Conservation (phyloP, 2,329 filamentous ascomycete genomes). For the Ophiosphaerella herpotricha region DNA sequence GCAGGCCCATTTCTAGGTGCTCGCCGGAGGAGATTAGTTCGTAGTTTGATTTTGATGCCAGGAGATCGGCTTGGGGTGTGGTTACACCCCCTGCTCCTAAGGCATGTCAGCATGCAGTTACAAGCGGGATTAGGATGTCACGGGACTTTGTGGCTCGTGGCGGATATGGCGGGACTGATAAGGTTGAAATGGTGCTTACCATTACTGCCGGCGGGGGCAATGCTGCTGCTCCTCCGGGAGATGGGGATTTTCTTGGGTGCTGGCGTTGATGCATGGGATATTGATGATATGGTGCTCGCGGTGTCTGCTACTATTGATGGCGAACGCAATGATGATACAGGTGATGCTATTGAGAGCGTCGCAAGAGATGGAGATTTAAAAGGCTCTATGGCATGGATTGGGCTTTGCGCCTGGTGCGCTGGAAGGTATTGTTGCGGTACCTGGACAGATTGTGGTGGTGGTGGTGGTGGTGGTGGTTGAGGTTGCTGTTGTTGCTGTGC, state of each 20-base stretch:
- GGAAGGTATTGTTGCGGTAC: conserved; percentile 5
- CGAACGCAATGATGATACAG: conserved; percentile 21
- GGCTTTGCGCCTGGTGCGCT: conserved; percentile 10
- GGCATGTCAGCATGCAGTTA: neutral
- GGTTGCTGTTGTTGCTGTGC: conserved; percentile 15
- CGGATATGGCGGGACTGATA: neutral
- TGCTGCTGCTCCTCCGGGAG: conserved; percentile 24
- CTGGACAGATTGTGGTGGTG: conserved; percentile 5
- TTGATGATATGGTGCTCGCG: conserved; percentile 29
- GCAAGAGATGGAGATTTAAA: conserved; percentile 19
- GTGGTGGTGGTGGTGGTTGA: neutral
- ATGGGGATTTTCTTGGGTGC: conserved; percentile 32
- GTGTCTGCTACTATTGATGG: conserved; percentile 26
- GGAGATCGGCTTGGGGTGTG: conserved; percentile 33
- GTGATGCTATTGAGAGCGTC: conserved; percentile 13
- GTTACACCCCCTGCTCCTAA: conserved; percentile 30
- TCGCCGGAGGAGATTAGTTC: conserved; percentile 36
- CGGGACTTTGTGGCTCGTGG: neutral
- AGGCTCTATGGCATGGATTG: conserved; percentile 22
- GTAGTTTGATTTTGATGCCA: conserved; percentile 38
- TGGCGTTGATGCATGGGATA: conserved; percentile 29
- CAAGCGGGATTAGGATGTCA: neutral
- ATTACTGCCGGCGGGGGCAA: conserved; percentile 27
- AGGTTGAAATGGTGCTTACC: conserved; percentile 11
- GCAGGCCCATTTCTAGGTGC: conserved; percentile 37